Percentiles rank a stretch among this genome's conserved stretches.
These are phyloP conservation scores for Trametopsis cervina DNA, from an alignment of 768 basidiomycete species.

Conservation along the genomic window DNA sequence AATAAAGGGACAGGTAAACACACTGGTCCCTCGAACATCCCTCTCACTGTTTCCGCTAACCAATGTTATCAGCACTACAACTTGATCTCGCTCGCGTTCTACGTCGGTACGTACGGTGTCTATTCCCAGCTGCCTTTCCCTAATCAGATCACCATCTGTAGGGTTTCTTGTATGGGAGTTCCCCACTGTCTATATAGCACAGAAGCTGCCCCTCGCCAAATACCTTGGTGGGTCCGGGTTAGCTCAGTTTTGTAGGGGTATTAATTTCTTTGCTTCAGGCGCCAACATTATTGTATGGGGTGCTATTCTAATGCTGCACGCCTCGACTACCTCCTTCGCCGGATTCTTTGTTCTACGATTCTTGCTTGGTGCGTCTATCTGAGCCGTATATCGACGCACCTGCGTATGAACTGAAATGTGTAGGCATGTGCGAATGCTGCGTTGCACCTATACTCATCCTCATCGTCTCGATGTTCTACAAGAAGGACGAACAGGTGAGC, in stretches of 20 bases:
- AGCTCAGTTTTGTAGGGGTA: not conserved
- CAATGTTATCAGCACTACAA: slow-evolving; percentile 43
- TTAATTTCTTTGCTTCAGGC: slow-evolving; percentile 25
- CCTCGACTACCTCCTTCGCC: slow-evolving; percentile 47
- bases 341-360: slow-evolving; percentile 59
- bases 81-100: slow-evolving; percentile 57
- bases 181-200: slow-evolving; percentile 59
- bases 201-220: slow-evolving; percentile 53
- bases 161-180: slow-evolving; percentile 59
- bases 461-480: slow-evolving; percentile 62
- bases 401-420: not conserved
- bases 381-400: not conserved
- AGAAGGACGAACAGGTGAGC: slow-evolving; percentile 54
- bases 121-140: not conserved
- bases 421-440: slow-evolving; percentile 64
- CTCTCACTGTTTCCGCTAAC: not conserved
- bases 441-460: slow-evolving; percentile 58
- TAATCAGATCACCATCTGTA: slow-evolving; percentile 13
- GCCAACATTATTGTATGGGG: slow-evolving; percentile 58
- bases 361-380: slow-evolving; percentile 38
- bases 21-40: not conserved
- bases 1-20: slow-evolving; percentile 47
- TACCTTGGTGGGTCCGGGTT: slow-evolving; percentile 41
- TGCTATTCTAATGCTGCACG: slow-evolving; percentile 50
- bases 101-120: slow-evolving; percentile 43